Evolutionary conservation across 192 early-diverging fungal species (phyloP), one percentile per base, ranked within the genome.

Genomic region (Coemansia sp.): DNA sequence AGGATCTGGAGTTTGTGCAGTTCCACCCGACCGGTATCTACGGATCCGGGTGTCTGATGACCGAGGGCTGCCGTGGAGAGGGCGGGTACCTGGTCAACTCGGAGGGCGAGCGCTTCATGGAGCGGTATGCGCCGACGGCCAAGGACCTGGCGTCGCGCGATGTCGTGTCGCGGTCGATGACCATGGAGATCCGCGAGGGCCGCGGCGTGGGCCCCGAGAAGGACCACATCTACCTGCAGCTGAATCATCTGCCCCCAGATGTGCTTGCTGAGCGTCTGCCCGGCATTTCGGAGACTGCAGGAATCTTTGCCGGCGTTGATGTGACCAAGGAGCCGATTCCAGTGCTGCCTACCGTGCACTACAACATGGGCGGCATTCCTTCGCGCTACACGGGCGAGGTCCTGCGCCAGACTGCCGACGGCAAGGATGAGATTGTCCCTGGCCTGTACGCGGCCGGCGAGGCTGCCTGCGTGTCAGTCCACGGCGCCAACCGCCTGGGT

Each of bases 11-110:
- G 83, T 97, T 97, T 74, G 94, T 98, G 26, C 97, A 98, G 83
- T 98, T 98, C 88, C 97, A 98, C 76, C 97, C 97, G 53, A 97
- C 95, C 44, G 97, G 97, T 74, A 96, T 98, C 76, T 98, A 98
- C 79, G 95, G 95, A 60, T 92, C 95, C 56, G 97, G 97, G 17
- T 97, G 95, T 71, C 81, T 97, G 63, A 97, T 99, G 76, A 97
- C 97, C 17, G 97, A 99, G 79, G 94, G 93, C 40, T 83, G 91
- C 58, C 93, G 95, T 82, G 95, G 97, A 75, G 97, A 97, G 85
- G 95, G 97, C 70, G 97, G 97, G 57, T 93, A 93, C 76, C 75
- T 99, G 67, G 80, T 99, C 71, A 99, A 99, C 88, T 86, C 88
- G 47, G 79, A 93, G 76, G 95, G 95, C 76, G 97, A 97, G 82